Conservation (phyloP, 2,329 filamentous ascomycete species). For the Arthrobotrys entomopaga region DNA sequence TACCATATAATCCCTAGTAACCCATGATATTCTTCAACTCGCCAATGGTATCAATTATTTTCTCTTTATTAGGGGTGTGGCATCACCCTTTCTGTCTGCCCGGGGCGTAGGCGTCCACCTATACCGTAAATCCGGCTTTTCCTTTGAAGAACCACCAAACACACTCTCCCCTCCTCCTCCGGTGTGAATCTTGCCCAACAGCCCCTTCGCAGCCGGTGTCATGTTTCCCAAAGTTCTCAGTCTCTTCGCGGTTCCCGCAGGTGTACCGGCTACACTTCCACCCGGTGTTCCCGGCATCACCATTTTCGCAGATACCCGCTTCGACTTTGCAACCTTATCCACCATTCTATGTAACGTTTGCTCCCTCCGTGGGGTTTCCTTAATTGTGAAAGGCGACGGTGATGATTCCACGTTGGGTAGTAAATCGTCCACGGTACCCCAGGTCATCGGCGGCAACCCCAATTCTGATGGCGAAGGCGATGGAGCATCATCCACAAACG, state of each 20-base stretch:
- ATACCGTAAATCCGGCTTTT: conserved; percentile 38
- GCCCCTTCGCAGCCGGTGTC: conserved; percentile 78
- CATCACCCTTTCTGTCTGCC: conserved; percentile 46
- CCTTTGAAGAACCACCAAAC: conserved; percentile 40
- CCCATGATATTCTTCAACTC: neutral
- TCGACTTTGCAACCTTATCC: conserved; percentile 78
- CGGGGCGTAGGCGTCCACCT: conserved; percentile 57
- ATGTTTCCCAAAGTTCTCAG: conserved; percentile 62
- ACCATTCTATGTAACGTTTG: conserved; percentile 86
- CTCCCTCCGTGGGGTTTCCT: conserved; percentile 79
- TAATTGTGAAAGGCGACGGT: conserved; percentile 82
- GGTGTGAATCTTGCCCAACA: conserved; percentile 70
- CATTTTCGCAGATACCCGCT: conserved; percentile 71
- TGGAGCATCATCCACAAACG: conserved; percentile 85
- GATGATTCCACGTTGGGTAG: conserved; percentile 65
- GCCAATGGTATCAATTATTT: conserved; percentile 5
- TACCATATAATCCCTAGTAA: conserved; percentile 3
- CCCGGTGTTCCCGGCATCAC: conserved; percentile 67
- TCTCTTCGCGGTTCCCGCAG: conserved; percentile 68
- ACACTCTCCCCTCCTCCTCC: conserved; percentile 38
- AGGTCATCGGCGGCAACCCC: conserved; percentile 66
- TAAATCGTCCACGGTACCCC: conserved; percentile 58
- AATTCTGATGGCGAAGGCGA: conserved; percentile 70
- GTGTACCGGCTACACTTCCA: conserved; percentile 66
- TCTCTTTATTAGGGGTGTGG: conserved; percentile 44